Evolutionary conservation across 306 rosid species (phyloP).

Genomic region (Ammopiptanthus mongolicus): DNA sequence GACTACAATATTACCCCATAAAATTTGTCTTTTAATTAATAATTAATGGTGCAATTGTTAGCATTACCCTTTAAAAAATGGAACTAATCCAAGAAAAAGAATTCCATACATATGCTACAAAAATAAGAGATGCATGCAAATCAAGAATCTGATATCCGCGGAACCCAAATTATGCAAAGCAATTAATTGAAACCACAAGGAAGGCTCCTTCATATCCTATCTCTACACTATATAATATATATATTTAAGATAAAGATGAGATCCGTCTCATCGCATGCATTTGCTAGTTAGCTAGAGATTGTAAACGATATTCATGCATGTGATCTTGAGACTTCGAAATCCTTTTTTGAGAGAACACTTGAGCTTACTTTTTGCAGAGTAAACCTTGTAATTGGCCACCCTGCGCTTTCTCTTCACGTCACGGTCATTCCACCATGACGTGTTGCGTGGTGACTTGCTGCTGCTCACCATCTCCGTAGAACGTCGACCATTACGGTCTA

Average conservation of each 20-base stretch:
- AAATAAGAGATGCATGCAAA: background rate
- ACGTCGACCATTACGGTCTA: background rate
- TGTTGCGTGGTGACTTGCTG: background rate
- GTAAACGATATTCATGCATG: conserved; percentile 28
- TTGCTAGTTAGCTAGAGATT: background rate
- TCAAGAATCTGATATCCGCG: background rate
- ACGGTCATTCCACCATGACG: conserved; percentile 38
- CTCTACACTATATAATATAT: background rate
- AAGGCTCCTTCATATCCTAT: background rate
- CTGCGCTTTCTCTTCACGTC: conserved; percentile 46
- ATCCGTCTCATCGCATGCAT: background rate
- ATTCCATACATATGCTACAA: background rate
- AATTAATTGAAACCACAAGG: background rate
- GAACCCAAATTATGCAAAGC: background rate
- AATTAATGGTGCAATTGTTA: too few relatives aligned
- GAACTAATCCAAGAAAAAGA: background rate
- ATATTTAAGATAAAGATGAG: background rate
- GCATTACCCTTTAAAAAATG: too few relatives aligned
- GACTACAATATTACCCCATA: too few relatives aligned
- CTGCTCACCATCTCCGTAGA: background rate
- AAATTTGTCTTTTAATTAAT: too few relatives aligned
- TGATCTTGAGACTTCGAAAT: conserved; percentile 27
- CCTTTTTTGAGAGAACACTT: conserved; percentile 43
- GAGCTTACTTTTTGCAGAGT: conserved; percentile 38
- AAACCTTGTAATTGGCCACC: conserved; percentile 43